These are phyloP conservation scores for Lepidium africanum DNA, from an alignment of 345 rosid species.

Conservation along the genomic window DNA sequence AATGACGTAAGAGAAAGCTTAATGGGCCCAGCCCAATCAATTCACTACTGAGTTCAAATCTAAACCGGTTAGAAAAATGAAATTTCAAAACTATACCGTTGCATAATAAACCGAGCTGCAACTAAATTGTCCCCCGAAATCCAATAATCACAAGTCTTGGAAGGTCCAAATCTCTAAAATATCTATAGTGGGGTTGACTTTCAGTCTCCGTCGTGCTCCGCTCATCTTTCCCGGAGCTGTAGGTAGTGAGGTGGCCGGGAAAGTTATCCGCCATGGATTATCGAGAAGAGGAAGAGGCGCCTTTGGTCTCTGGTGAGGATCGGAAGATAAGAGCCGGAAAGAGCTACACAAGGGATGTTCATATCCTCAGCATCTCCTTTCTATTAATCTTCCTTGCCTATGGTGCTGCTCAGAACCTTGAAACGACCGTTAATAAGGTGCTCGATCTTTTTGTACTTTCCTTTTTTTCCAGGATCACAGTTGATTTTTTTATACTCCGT, in stretches of 20 bases:
- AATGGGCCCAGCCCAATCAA: neutral
- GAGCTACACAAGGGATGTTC: slow-evolving; percentile 59
- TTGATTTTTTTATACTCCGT: neutral
- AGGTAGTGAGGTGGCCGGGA: neutral
- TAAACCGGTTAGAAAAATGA: neutral
- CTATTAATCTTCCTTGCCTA: slow-evolving; percentile 72
- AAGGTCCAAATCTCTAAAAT: neutral
- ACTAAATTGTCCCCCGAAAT: neutral
- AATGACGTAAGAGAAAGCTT: neutral
- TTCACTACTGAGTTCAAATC: neutral
- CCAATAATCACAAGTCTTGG: neutral
- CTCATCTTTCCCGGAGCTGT: slow-evolving; percentile 1
- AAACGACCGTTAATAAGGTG: slow-evolving; percentile 74
- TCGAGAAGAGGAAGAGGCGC: slow-evolving; percentile 49
- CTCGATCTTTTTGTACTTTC: neutral
- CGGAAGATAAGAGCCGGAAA: slow-evolving; percentile 24
- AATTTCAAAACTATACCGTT: neutral
- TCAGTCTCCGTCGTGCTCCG: slow-evolving; percentile 22
- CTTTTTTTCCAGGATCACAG: neutral
- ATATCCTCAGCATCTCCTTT: slow-evolving; percentile 71
- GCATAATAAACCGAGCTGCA: neutral
- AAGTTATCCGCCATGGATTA: slow-evolving; percentile 33
- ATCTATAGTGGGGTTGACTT: slow-evolving; percentile 24
- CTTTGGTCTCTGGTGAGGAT: slow-evolving; percentile 39
- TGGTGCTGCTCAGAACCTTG: slow-evolving; percentile 96